Conservation (phyloP, 345 rosid species). For the Conringia planisiliqua region DNA sequence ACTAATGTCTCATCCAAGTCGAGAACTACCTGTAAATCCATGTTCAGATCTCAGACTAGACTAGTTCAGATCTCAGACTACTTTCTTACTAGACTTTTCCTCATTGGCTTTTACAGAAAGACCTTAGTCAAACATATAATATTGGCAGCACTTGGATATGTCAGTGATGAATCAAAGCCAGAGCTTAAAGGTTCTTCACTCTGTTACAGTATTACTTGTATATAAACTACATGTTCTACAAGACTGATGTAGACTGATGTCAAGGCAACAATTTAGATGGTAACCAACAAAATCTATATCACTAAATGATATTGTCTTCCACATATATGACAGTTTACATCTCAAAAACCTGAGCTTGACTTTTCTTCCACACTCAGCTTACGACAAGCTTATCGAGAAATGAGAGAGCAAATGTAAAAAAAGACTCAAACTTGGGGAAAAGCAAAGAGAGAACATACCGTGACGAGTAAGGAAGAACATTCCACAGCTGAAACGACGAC, state of each 20-base stretch:
- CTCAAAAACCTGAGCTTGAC: background rate
- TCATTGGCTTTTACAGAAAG: background rate
- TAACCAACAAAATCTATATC: too few relatives aligned
- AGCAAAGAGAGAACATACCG: conserved; percentile 35
- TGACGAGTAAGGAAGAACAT: conserved; percentile 64
- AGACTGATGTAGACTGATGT: background rate
- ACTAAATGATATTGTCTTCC: background rate
- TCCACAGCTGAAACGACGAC: too few relatives aligned
- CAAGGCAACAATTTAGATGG: background rate
- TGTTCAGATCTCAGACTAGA: too few relatives aligned
- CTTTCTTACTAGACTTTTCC: background rate
- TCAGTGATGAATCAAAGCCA: background rate
- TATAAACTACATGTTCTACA: background rate
- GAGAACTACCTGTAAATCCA: conserved; percentile 67
- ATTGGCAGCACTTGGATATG: background rate
- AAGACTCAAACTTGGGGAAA: background rate
- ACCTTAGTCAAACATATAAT: background rate
- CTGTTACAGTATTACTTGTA: background rate
- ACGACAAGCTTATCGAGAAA: background rate
- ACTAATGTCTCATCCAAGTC: conserved; percentile 82
- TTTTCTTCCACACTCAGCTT: background rate
- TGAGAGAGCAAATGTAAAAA: background rate
- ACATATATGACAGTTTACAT: background rate
- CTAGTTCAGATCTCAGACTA: background rate
- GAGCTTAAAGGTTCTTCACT: background rate